Base-by-base conservation (phyloP, 495 filamentous ascomycete genomes). In the Haplographium delicatum region DNA sequence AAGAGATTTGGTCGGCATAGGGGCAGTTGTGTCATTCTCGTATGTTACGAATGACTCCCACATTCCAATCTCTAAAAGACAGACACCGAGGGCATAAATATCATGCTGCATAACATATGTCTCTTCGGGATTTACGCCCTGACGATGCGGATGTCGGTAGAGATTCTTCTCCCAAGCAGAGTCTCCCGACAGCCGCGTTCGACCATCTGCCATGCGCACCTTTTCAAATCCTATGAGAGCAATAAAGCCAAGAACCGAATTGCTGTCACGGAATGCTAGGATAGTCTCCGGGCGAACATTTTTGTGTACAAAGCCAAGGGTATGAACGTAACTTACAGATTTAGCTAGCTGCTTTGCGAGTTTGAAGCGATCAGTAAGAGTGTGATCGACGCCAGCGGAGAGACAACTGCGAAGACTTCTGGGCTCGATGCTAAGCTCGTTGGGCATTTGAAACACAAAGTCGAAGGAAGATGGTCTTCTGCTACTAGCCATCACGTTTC, bases 31-130 rank as follows among this genome's bases (percentile, higher is more conserved):
- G n/a, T n/a, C n/a, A n/a, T n/a, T n/a, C n/a, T n/a, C n/a, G n/a
- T n/a, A n/a, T n/a, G n/a, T n/a, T n/a, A n/a, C n/a, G n/a, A n/a
- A n/a, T n/a, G 72, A 72, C 1, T 60, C 44, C 78, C 79, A 82
- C n/a, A 85, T 44, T 0, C 76, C 80, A 25, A 85, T 65, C 60
- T 85, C 81, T 0, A 85, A 53, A 0, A 85, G 65, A 48, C 68
- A 74, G 2, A 82, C 75, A 0, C 81, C 81, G 8, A 84, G 69
- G 52, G 74, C 78, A 55, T 84, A 84, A 26, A 84, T 78, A 51
- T 84, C 81, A 59, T 84, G 80, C 53, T 80, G 76, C 76, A 82
- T 83, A 5, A 44, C 60, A 48, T 80, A 82, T 6, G 44, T 27
- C 1, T 69, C 66, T 39, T 65, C 50, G 1, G 66, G 67, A 19